A percentile compares a stretch with the other conserved stretches of the same genome.
These are phyloP conservation scores for Gossypium davidsonii DNA, from an alignment of 441 rosid genomes.

Conservation along the genomic window DNA sequence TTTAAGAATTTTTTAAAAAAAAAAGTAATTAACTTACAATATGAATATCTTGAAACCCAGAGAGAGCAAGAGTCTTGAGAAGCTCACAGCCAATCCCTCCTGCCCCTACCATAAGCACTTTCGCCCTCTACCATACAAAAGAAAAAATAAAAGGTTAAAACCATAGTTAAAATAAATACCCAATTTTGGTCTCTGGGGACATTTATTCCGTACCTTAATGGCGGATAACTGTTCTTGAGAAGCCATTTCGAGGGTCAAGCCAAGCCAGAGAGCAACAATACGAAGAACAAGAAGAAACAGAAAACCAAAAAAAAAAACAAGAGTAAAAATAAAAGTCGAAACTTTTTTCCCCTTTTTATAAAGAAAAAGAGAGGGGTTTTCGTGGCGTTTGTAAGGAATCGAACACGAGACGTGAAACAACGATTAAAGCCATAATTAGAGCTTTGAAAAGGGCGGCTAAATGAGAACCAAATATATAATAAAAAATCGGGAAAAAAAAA, in stretches of 20 bases:
- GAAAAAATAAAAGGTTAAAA: not conserved
- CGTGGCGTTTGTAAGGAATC: constrained; percentile 14
- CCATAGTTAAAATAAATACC: not conserved
- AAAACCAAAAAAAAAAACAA: not conserved
- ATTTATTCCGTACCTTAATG: constrained; percentile 42
- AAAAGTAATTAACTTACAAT: constrained; percentile 45
- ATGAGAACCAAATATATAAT: not conserved
- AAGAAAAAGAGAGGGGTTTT: not conserved
- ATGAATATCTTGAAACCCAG: constrained; percentile 86
- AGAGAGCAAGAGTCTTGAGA: constrained; percentile 87
- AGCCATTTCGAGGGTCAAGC: constrained; percentile 39
- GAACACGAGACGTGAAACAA: constrained; percentile 27
- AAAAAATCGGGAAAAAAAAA: not conserved
- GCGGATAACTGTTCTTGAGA: constrained; percentile 38
- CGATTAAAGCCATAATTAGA: not conserved
- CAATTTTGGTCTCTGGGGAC: not conserved
- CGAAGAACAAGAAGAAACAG: not conserved
- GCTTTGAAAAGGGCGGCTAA: not conserved
- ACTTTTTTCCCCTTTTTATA: not conserved
- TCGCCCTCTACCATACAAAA: constrained; percentile 51
- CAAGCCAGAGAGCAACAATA: not conserved
- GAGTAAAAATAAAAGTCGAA: constrained; percentile 9
- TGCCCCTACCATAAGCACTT: constrained; percentile 96
- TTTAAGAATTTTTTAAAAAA: not conserved
- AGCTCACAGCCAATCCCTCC: constrained; percentile 99